These are phyloP conservation scores for Cladophialophora exuberans DNA, from an alignment of 2,329 filamentous ascomycete genomes.

Conservation along the genomic window DNA sequence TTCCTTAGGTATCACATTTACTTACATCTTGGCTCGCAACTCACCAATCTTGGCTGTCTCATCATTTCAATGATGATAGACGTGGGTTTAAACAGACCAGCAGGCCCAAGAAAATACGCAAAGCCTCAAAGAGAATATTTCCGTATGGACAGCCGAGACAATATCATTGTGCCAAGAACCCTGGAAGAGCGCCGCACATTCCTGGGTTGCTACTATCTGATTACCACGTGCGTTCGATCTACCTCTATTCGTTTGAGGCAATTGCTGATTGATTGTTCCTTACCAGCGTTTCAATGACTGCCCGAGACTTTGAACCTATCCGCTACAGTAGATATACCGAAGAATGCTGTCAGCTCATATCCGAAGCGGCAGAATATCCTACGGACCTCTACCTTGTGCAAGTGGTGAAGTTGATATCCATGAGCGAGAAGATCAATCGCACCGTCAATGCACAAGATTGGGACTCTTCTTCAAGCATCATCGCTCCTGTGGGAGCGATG, in stretches of 20 bases:
- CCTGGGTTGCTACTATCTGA: slow-evolving; percentile 49
- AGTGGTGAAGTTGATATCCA: slow-evolving; percentile 54
- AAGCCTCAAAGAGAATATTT: slow-evolving; percentile 16
- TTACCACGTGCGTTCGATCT: slow-evolving; percentile 42
- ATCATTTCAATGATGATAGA: slow-evolving; percentile 43
- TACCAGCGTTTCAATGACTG: slow-evolving; percentile 36
- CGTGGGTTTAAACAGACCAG: slow-evolving; percentile 36
- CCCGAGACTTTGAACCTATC: slow-evolving; percentile 51
- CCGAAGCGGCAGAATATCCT: slow-evolving; percentile 49
- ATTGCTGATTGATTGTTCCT: not conserved
- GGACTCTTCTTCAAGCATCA: slow-evolving; percentile 14
- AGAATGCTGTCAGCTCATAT: slow-evolving; percentile 53
- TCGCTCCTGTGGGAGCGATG: slow-evolving; percentile 33
- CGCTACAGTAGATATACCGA: slow-evolving; percentile 58
- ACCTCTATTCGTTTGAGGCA: not conserved
- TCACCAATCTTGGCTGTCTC: slow-evolving; percentile 41
- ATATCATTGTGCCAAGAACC: slow-evolving; percentile 32
- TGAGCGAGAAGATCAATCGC: slow-evolving; percentile 55
- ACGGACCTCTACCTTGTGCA: slow-evolving; percentile 53
- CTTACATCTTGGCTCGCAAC: slow-evolving; percentile 33
- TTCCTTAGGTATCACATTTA: slow-evolving; percentile 15
- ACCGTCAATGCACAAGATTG: slow-evolving; percentile 32
- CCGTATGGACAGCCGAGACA: slow-evolving; percentile 5
- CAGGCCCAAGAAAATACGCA: not conserved
- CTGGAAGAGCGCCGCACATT: slow-evolving; percentile 50